Percentiles rank a stretch among this genome's conserved stretches.
Conservation (phyloP, 352 stramenopile species). For the Phytophthora tentaculata region DNA sequence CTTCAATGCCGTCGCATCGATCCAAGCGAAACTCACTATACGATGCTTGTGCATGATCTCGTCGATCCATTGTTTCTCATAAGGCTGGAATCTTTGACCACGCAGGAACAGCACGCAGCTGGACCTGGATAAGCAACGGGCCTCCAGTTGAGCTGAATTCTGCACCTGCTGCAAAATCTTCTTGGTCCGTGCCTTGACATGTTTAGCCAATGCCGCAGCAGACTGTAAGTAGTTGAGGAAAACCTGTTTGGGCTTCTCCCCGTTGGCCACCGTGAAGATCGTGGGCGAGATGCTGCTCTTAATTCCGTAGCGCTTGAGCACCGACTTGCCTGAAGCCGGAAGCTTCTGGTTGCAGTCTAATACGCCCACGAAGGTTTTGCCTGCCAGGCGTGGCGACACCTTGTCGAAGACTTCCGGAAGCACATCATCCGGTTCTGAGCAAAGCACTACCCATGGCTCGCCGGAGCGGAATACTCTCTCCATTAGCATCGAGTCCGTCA, state of each 20-base stretch:
- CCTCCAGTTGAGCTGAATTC: constrained; percentile 69
- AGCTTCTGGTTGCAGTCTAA: constrained; percentile 77
- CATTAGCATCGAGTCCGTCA: constrained; percentile 58
- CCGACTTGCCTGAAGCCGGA: constrained; percentile 56
- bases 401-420: constrained; percentile 80
- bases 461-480: constrained; percentile 79
- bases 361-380: constrained; percentile 69
- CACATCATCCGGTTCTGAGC: constrained; percentile 66
- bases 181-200: constrained; percentile 59
- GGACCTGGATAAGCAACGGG: constrained; percentile 66
- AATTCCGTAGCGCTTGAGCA: constrained; percentile 69
- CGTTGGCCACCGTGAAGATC: constrained; percentile 83
- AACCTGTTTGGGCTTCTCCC: constrained; percentile 76
- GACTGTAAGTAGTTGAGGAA: constrained; percentile 73
- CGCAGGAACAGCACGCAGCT: constrained; percentile 75
- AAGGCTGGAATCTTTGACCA: constrained; percentile 55
- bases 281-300: constrained; percentile 66
- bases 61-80: constrained; percentile 80
- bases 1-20: constrained; percentile 69
- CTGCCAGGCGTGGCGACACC: constrained; percentile 56
- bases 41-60: constrained; percentile 64
- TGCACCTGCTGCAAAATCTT: constrained; percentile 66
- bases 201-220: constrained; percentile 62
- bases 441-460: constrained; percentile 86
- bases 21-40: constrained; percentile 71